phyloP scores from a whole-genome alignment of 768 basidiomycete genomes.

The Naganishia kalamii region DNA sequence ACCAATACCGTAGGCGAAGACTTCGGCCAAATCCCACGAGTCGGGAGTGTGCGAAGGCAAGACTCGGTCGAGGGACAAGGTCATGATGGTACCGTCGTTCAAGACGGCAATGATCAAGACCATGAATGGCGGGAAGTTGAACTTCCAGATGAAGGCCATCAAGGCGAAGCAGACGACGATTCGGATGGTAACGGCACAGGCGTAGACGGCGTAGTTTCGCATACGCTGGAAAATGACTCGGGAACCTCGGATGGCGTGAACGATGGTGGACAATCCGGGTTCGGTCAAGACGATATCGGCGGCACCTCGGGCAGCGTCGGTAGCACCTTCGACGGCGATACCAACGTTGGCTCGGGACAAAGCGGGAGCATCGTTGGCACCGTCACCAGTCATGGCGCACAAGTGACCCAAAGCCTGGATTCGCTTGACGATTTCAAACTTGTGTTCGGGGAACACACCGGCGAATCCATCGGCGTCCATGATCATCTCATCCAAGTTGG shows the following conservation, averaged over 20 bases:
- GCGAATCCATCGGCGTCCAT: conserved; percentile 99
- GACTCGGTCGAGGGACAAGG: conserved; percentile 83
- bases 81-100: conserved; percentile 99
- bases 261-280: conserved; percentile 97
- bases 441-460: conserved; percentile 99
- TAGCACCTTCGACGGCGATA: conserved; percentile 99
- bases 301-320: conserved; percentile 95
- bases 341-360: conserved; percentile 97
- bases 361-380: conserved; percentile 97
- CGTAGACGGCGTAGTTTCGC: conserved; percentile 90
- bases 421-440: conserved; percentile 99
- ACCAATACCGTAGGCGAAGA: conserved; percentile 88
- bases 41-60: conserved; percentile 87
- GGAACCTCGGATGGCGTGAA: conserved; percentile 95
- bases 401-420: conserved; percentile 92
- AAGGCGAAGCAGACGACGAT: conserved; percentile 96
- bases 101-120: conserved; percentile 92
- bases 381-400: conserved; percentile 99
- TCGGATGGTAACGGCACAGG: conserved; percentile 54
- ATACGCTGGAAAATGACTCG: conserved; percentile 99
- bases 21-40: conserved; percentile 92
- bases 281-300: conserved; percentile 97
- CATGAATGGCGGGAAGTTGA: conserved; percentile 99
- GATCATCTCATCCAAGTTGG: conserved; percentile 90
- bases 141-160: conserved; percentile 89